These are phyloP conservation scores for Apiospora rasikravindrae DNA, from an alignment of 2,329 filamentous ascomycete genomes.

Conservation along the genomic window DNA sequence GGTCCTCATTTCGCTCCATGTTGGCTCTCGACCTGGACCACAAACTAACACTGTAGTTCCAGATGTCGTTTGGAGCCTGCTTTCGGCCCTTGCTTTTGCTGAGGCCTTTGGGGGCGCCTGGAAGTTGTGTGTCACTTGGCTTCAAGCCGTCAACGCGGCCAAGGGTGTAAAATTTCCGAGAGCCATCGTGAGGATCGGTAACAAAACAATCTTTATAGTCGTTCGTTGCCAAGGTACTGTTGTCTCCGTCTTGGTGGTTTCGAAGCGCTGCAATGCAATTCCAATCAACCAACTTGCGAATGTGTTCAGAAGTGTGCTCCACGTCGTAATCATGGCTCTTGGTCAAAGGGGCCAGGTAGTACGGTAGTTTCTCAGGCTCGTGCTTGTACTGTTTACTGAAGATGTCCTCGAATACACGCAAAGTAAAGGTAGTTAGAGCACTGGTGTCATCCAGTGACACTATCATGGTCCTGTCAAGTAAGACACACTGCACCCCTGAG, in stretches of 20 bases:
- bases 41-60: constrained; percentile 83
- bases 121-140: constrained; percentile 69
- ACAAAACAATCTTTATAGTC: constrained; percentile 61
- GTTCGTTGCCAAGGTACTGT: constrained; percentile 49
- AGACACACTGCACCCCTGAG: constrained; percentile 60
- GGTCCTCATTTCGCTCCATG: constrained; percentile 64
- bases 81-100: constrained; percentile 47
- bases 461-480: constrained; percentile 49
- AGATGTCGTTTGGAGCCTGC: constrained; percentile 62
- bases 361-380: constrained; percentile 70
- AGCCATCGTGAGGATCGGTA: constrained; percentile 65
- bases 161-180: constrained; percentile 64
- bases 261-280: constrained; percentile 51
- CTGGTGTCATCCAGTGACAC: constrained; percentile 52
- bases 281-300: constrained; percentile 64
- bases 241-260: constrained; percentile 41
- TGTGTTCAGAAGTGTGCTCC: constrained; percentile 24
- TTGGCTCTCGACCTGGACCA: constrained; percentile 64
- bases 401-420: constrained; percentile 78
- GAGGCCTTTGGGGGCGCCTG: constrained; percentile 53
- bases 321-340: constrained; percentile 37
- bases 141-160: constrained; percentile 62
- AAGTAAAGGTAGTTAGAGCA: constrained; percentile 72
- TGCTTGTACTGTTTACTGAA: constrained; percentile 87
- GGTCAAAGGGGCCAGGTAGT: constrained; percentile 74